Percentiles rank a stretch among this genome's conserved stretches.
phyloP scores from a whole-genome alignment of 2,329 filamentous ascomycete species.

The Ophiocordyceps camponoti-saundersi region DNA sequence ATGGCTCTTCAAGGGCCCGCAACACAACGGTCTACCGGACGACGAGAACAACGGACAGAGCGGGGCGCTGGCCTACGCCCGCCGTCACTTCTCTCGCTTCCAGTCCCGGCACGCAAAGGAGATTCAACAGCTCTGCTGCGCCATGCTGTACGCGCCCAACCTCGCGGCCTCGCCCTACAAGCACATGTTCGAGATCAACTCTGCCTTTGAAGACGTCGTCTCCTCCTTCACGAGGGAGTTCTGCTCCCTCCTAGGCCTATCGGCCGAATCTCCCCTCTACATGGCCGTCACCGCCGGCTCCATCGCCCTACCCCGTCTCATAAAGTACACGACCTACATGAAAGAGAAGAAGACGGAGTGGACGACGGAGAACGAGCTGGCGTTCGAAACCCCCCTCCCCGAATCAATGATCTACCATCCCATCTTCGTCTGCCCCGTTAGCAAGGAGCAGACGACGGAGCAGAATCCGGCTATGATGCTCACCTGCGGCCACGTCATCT shows the following conservation, averaged over 20 bases:
- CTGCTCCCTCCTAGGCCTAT: conserved; percentile 77
- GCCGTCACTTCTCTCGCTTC: conserved; percentile 57
- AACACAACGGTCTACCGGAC: conserved; percentile 36
- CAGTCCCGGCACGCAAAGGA: conserved; percentile 58
- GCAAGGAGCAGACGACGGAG: conserved; percentile 90
- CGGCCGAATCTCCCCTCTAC: conserved; percentile 83
- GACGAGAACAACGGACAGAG: conserved; percentile 35
- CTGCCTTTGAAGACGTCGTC: conserved; percentile 68
- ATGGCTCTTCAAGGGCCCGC: conserved; percentile 59
- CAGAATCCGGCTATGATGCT: conserved; percentile 93
- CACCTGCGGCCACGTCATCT: conserved; percentile 87
- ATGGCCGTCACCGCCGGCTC: conserved; percentile 83
- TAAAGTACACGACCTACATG: conserved; percentile 80
- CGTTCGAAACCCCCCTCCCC: conserved; percentile 52
- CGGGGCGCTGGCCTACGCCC: conserved; percentile 61
- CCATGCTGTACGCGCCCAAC: conserved; percentile 65
- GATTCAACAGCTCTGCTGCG: conserved; percentile 64
- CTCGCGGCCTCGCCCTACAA: conserved; percentile 62
- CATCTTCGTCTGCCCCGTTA: conserved; percentile 95
- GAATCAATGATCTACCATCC: conserved; percentile 63
- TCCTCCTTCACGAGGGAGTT: conserved; percentile 87
- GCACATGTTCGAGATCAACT: conserved; percentile 57
- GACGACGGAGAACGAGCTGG: conserved; percentile 81
- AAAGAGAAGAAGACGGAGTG: conserved; percentile 83
- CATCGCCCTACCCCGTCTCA: conserved; percentile 73